phyloP scores from a whole-genome alignment of 108 stramenopile species.

The Fragilaria radians region DNA sequence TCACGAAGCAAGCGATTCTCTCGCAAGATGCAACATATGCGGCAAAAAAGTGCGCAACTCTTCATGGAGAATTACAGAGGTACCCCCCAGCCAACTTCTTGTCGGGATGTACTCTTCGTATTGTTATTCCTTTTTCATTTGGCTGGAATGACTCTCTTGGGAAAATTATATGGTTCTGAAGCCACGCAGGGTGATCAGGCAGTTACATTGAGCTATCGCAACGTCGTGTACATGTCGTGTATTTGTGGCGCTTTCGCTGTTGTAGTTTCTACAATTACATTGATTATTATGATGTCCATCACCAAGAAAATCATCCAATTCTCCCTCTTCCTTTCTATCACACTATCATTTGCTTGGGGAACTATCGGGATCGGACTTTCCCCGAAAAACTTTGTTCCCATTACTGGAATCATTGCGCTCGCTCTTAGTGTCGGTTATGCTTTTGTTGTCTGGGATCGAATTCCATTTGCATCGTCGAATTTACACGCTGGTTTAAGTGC shows the following conservation, averaged over 20 bases:
- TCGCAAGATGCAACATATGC: constrained; percentile 62
- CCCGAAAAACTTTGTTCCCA: constrained; percentile 75
- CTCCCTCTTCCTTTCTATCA: constrained; percentile 58
- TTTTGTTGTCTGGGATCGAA: constrained; percentile 75
- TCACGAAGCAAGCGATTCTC: constrained; percentile 1
- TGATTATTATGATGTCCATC: constrained; percentile 67
- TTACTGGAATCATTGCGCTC: constrained; percentile 72
- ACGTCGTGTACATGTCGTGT: constrained; percentile 53
- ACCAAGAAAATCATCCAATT: constrained; percentile 64
- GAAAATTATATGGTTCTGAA: constrained; percentile 52
- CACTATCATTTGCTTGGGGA: constrained; percentile 75
- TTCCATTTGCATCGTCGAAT: constrained; percentile 75
- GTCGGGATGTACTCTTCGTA: constrained; percentile 56
- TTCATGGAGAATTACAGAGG: constrained; percentile 73
- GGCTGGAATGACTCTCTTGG: constrained; percentile 36
- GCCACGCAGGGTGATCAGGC: constrained; percentile 18
- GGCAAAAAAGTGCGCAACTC: constrained; percentile 64
- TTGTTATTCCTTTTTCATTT: constrained; percentile 64
- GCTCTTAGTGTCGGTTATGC: constrained; percentile 66
- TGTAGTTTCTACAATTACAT: constrained; percentile 40
- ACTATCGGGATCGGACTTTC: constrained; percentile 79
- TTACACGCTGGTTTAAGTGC: constrained; percentile 51
- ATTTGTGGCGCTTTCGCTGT: constrained; percentile 66
- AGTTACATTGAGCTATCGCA: constrained; percentile 50
- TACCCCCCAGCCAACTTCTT: constrained; percentile 45